These are phyloP conservation scores for Cercospora citrullina DNA, from an alignment of 2,329 filamentous ascomycete genomes.

Conservation along the genomic window DNA sequence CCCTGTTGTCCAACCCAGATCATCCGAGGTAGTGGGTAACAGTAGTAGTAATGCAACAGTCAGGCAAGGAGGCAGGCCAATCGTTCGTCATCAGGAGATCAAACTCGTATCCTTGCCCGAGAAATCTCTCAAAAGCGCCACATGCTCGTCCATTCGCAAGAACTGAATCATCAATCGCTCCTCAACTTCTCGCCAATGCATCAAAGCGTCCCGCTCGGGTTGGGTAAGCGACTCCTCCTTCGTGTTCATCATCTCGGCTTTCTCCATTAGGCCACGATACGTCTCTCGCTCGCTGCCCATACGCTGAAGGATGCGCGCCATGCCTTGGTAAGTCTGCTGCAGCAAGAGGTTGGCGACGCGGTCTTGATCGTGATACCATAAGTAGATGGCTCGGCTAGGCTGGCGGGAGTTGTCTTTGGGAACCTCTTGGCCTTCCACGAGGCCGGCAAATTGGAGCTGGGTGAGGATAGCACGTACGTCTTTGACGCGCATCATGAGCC, in stretches of 20 bases:
- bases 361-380: constrained; percentile 86
- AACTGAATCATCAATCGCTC: constrained; percentile 77
- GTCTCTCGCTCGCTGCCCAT: constrained; percentile 72
- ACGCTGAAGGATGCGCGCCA: constrained; percentile 81
- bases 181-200: constrained; percentile 62
- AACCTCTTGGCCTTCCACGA: constrained; percentile 90
- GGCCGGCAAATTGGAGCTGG: constrained; percentile 80
- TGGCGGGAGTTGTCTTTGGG: constrained; percentile 81
- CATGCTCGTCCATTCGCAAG: constrained; percentile 77
- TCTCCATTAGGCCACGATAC: constrained; percentile 70
- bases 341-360: constrained; percentile 69
- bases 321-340: constrained; percentile 83
- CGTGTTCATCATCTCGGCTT: constrained; percentile 83
- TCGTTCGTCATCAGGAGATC: constrained; percentile 21
- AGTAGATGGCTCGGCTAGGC: constrained; percentile 80
- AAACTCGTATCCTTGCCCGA: constrained; percentile 32
- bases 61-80: neutral
- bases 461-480: constrained; percentile 84
- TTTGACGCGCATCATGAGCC: constrained; percentile 79
- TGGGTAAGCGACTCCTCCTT: constrained; percentile 75
- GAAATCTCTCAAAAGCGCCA: constrained; percentile 67
- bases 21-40: neutral
- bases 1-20: neutral
- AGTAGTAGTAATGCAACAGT: neutral
- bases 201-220: constrained; percentile 69